phyloP scores from a whole-genome alignment of 108 stramenopile genomes.

The Cyclostephanos tholiformis region DNA sequence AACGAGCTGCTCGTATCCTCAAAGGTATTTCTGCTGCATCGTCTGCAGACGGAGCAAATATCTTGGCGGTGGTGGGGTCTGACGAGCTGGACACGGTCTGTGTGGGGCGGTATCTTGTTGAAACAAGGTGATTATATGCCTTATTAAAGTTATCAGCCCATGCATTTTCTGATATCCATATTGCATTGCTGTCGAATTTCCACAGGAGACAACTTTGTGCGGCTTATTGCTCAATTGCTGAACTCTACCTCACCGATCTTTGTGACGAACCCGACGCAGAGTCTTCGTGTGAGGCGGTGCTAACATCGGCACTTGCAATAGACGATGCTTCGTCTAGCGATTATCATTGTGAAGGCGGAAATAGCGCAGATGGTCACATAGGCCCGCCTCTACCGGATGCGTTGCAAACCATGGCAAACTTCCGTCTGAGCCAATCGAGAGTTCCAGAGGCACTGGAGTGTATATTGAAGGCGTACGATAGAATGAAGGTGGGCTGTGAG shows the following conservation, averaged over 20 bases:
- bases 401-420: conserved; percentile 81
- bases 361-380: conserved; percentile 10
- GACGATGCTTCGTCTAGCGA: conserved; percentile 38
- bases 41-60: conserved; percentile 16
- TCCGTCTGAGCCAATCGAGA: conserved; percentile 77
- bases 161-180: neutral
- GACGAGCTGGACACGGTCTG: conserved; percentile 21
- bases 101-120: conserved; percentile 29
- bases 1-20: conserved; percentile 40
- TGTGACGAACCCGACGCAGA: conserved; percentile 88
- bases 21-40: conserved; percentile 16
- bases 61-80: conserved; percentile 28
- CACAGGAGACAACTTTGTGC: conserved; percentile 67
- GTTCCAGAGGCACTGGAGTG: conserved; percentile 66
- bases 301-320: conserved; percentile 64
- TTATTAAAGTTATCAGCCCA: neutral
- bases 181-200: neutral
- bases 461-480: conserved; percentile 66
- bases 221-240: conserved; percentile 80
- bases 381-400: conserved; percentile 70
- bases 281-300: conserved; percentile 60
- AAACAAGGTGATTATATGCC: conserved; percentile 31
- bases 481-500: conserved; percentile 78
- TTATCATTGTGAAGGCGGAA: conserved; percentile 8
- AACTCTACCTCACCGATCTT: conserved; percentile 89